These are phyloP conservation scores for Fusarium sp. DNA, from an alignment of 2,329 filamentous ascomycete genomes.

Conservation along the genomic window DNA sequence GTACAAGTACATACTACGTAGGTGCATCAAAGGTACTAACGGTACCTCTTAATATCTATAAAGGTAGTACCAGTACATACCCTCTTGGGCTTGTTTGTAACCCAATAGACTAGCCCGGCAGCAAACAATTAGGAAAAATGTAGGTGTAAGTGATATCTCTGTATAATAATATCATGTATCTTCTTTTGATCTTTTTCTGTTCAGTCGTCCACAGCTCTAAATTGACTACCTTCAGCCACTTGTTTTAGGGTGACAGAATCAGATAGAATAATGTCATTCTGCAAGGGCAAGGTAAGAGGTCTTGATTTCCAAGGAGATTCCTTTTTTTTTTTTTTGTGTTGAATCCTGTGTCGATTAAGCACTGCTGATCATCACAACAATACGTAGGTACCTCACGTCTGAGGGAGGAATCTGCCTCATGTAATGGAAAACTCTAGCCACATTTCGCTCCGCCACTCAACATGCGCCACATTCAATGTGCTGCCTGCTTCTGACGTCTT, in stretches of 20 bases:
- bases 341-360: neutral
- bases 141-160: neutral
- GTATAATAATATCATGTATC: neutral
- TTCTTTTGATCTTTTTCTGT: neutral
- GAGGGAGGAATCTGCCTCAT: neutral
- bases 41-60: neutral
- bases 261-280: neutral
- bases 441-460: neutral
- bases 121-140: neutral
- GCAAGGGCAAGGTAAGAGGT: neutral
- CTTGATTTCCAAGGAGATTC: neutral
- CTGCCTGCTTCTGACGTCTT: slow-evolving; percentile 31
- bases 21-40: neutral
- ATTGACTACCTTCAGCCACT: neutral
- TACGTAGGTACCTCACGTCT: too few species aligned
- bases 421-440: neutral
- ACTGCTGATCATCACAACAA: neutral
- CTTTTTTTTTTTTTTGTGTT: neutral
- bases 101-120: neutral
- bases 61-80: neutral
- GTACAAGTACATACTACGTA: neutral
- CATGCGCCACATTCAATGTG: slow-evolving; percentile 1
- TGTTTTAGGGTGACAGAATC: neutral
- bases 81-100: neutral
- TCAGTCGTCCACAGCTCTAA: neutral